Conservation (phyloP, 2,329 filamentous ascomycete species). For the Talaromyces marneffei region DNA sequence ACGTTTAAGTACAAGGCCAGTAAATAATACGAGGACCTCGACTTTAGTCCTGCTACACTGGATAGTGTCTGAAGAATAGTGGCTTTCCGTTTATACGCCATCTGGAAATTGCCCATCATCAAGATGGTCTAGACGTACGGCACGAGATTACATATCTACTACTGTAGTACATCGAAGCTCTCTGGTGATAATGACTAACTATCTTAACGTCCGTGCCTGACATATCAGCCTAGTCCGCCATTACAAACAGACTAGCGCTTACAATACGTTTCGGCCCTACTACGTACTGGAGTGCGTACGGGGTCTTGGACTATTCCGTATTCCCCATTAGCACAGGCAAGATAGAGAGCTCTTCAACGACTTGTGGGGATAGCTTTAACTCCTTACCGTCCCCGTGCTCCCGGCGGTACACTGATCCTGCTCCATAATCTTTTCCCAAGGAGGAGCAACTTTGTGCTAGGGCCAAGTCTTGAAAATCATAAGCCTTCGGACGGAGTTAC, state of each 20-base stretch:
- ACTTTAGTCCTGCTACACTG: not conserved
- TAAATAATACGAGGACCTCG: not conserved
- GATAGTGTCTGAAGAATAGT: not conserved
- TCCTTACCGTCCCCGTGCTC: not conserved
- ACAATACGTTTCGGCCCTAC: constrained; percentile 15
- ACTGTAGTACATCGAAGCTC: too few relatives aligned
- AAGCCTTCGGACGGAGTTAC: not conserved
- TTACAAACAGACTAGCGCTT: constrained; percentile 1
- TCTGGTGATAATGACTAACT: not conserved
- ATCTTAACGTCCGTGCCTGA: not conserved
- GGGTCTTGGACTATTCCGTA: not conserved
- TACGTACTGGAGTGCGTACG: too few relatives aligned
- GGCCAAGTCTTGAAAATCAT: not conserved
- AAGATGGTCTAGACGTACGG: not conserved
- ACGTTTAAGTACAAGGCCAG: not conserved
- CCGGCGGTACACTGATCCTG: not conserved
- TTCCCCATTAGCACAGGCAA: not conserved
- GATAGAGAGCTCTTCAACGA: not conserved
- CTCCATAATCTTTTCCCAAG: not conserved
- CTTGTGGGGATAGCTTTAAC: constrained; percentile 1
- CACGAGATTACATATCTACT: not conserved
- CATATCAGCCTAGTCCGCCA: not conserved
- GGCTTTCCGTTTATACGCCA: not conserved
- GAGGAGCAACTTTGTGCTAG: not conserved
- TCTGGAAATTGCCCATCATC: too few relatives aligned